Evolutionary conservation across 2,329 filamentous ascomycete species (phyloP).

Genomic region (Verticillium nonalfalfae): DNA sequence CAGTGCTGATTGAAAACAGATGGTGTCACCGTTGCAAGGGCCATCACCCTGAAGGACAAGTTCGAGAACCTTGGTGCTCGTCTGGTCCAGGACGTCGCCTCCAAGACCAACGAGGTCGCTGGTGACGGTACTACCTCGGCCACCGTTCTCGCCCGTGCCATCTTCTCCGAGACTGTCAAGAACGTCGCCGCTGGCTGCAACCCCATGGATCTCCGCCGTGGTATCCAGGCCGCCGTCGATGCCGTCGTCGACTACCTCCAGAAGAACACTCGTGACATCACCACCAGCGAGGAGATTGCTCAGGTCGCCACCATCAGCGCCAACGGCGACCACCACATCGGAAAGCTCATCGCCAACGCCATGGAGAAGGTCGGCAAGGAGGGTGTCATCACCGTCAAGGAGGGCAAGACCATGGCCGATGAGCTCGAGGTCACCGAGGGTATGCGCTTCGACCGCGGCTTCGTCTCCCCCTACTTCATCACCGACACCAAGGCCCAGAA

Average conservation of each 20-base stretch:
- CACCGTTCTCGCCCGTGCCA: conserved; percentile 92
- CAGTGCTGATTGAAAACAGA: conserved; percentile 38
- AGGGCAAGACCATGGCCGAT: conserved; percentile 96
- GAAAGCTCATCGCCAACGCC: conserved; percentile 90
- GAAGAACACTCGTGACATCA: conserved; percentile 96
- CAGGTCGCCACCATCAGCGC: conserved; percentile 98
- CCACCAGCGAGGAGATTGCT: conserved; percentile 92
- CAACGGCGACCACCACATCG: conserved; percentile 94
- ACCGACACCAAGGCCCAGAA: conserved; percentile 98
- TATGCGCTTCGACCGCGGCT: conserved; percentile 99
- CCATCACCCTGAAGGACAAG: conserved; percentile 93
- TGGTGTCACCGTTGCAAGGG: conserved; percentile 84
- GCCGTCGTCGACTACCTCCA: conserved; percentile 91
- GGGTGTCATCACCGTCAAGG: conserved; percentile 99
- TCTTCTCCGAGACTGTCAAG: conserved; percentile 99
- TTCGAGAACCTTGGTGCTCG: conserved; percentile 98
- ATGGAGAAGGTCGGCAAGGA: conserved; percentile 99
- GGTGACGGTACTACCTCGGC: conserved; percentile 98
- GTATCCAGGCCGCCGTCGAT: conserved; percentile 94
- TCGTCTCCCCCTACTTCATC: conserved; percentile 99
- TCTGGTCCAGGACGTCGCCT: conserved; percentile 94
- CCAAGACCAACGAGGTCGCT: conserved; percentile 98
- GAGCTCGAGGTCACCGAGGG: conserved; percentile 99
- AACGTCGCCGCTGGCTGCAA: conserved; percentile 99
- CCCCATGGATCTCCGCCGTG: conserved; percentile 96